Base-by-base conservation (phyloP, 306 rosid genomes). In the Mucuna pruriens region DNA sequence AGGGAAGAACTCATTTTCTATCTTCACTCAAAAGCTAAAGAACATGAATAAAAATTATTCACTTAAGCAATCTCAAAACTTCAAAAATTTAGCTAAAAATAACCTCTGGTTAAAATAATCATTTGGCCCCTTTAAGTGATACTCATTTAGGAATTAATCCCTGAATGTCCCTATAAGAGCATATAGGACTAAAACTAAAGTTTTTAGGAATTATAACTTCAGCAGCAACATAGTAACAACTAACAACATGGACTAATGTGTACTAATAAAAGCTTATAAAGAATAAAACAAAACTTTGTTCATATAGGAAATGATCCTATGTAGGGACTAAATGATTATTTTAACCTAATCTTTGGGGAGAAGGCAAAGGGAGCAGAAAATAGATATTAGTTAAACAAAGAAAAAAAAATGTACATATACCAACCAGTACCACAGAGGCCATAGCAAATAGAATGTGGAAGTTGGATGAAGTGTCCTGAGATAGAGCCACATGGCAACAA, bases 391-490 rank as follows among this genome's bases (percentile, higher is more conserved):
- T 63, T 48, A 46, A 33, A 48, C 8, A 48, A 63, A 54, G 58
- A n/a, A 79, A 79, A n/a, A 79, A 79, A 69, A 5, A 16, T 20
- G 2, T 2, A 60, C 4, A 5, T 5, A 4, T 4, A 29, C 5
- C 3, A 20, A 95, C 97, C 98, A 62, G 87, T 84, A 85, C 96
- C 99, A 69, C 84, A 90, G 67, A 93, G 97, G 84, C 98, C 99
- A 83, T 80, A 93, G 93, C 99, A 93, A 61, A 79, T 75, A 75
- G 89, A 87, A 71, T 89, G 77, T 6, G 92, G 95, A 82, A 86
- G 90, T 26, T 88, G 92, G 48, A 95, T 87, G 90, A 95, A 93
- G 86, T 91, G 98, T 31, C 99, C 99, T 19, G 98, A 95, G 60
- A 95, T 63, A 39, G 98, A 93, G 8, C 98, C 98, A 80, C 88